These are phyloP conservation scores for Arxiozyma slooffiae DNA, from an alignment of 1,139 yeast species.

Conservation along the genomic window DNA sequence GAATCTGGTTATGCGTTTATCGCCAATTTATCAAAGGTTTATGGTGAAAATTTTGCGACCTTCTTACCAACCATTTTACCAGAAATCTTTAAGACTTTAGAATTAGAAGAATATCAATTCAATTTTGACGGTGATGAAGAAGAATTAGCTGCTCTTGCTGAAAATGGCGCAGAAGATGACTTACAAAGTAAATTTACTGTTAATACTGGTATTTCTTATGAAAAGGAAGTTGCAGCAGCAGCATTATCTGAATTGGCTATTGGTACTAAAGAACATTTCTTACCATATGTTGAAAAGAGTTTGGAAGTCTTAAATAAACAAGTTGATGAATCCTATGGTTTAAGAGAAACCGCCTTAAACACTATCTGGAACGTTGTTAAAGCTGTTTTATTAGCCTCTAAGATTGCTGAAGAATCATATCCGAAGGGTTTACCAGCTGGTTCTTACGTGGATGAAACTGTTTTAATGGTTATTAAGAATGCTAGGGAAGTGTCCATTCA, in stretches of 20 bases:
- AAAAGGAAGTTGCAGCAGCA: conserved; percentile 94
- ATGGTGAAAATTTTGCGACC: conserved; percentile 81
- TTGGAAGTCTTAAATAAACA: conserved; percentile 59
- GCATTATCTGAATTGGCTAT: conserved; percentile 82
- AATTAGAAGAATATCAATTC: conserved; percentile 67
- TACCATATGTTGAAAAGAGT: conserved; percentile 66
- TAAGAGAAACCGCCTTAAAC: conserved; percentile 78
- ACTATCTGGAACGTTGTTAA: conserved; percentile 76
- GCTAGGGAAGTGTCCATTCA: conserved; percentile 59
- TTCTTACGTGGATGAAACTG: conserved; percentile 48
- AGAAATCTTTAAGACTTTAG: conserved; percentile 70
- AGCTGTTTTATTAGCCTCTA: conserved; percentile 53
- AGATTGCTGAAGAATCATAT: conserved; percentile 43
- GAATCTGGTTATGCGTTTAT: conserved; percentile 94
- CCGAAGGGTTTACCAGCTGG: conserved; percentile 67
- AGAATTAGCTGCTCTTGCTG: conserved; percentile 30
- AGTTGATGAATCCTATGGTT: conserved; percentile 78
- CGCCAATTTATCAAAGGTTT: conserved; percentile 89
- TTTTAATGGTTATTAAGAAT: conserved; percentile 51
- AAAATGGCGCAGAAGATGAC: conserved; percentile 39
- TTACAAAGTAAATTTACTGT: conserved; percentile 66
- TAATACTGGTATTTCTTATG: conserved; percentile 90
- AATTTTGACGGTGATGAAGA: conserved; percentile 36
- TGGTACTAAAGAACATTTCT: conserved; percentile 75
- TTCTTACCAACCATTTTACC: conserved; percentile 78